Conservation (phyloP, 305 asterid species). For the Fraxinus baroniana region DNA sequence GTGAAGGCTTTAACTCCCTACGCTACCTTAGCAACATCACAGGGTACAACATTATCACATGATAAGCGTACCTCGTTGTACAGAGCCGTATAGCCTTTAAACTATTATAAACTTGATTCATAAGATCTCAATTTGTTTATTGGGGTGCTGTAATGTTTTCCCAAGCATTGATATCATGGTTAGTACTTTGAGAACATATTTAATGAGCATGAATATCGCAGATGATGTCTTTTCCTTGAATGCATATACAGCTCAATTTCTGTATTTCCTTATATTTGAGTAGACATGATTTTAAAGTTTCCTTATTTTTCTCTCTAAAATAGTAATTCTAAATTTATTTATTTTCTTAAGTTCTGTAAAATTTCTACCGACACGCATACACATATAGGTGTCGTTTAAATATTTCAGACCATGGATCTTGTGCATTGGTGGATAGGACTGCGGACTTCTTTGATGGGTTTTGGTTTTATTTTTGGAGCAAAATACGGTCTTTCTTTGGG, state of each 20-base stretch:
- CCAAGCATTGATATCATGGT: background rate
- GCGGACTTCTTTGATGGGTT: background rate
- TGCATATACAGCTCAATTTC: background rate
- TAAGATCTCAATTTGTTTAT: background rate
- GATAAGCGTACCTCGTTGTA: background rate
- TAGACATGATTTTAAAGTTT: background rate
- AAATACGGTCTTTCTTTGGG: background rate
- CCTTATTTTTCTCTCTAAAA: background rate
- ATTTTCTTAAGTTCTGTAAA: background rate
- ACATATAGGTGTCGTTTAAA: background rate
- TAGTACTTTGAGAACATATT: background rate
- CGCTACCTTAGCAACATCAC: background rate
- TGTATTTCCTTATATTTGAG: background rate
- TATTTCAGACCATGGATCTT: background rate
- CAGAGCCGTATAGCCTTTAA: background rate
- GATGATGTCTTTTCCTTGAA: background rate
- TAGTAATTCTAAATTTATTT: background rate
- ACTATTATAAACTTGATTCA: background rate
- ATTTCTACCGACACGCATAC: background rate
- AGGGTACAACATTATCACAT: background rate
- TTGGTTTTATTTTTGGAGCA: background rate
- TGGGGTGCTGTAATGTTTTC: background rate
- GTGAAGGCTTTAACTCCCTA: background rate
- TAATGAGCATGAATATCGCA: background rate
- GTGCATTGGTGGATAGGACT: background rate